These are phyloP conservation scores for Calonectria henricotiae DNA, from an alignment of 2,329 filamentous ascomycete genomes.

Conservation along the genomic window DNA sequence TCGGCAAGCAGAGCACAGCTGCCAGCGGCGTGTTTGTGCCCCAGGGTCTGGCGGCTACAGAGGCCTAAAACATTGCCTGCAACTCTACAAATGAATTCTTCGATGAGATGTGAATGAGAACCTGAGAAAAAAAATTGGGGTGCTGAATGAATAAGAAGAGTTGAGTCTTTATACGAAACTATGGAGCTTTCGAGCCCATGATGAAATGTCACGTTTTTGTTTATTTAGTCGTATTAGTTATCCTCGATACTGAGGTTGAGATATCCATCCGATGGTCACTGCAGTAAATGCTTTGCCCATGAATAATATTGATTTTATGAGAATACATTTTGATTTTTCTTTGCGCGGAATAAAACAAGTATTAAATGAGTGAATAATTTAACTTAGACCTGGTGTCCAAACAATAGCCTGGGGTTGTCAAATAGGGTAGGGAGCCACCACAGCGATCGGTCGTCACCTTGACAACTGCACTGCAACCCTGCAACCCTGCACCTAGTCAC, in stretches of 20 bases:
- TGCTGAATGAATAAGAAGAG: constrained; percentile 5
- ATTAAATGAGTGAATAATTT: constrained; percentile 20
- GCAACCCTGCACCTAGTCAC: not conserved
- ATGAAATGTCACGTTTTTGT: constrained; percentile 38
- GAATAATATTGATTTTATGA: constrained; percentile 29
- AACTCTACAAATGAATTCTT: not conserved
- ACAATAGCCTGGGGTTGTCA: not conserved
- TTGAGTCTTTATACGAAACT: too few relatives aligned
- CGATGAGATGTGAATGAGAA: constrained; percentile 23
- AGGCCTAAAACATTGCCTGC: constrained; percentile 41
- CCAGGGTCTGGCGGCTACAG: constrained; percentile 51
- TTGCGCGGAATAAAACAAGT: not conserved
- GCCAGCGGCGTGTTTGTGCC: constrained; percentile 48
- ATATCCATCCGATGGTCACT: constrained; percentile 48
- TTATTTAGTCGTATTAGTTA: constrained; percentile 42
- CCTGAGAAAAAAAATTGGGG: constrained; percentile 26
- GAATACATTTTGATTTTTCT: not conserved
- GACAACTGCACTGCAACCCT: not conserved
- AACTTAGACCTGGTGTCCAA: not conserved
- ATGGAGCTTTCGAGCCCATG: constrained; percentile 1
- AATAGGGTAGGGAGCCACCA: not conserved
- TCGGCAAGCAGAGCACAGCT: constrained; percentile 50
- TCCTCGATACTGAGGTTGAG: constrained; percentile 43
- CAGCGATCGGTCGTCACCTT: not conserved
- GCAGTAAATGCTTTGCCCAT: not conserved